Percentiles rank a stretch among this genome's conserved stretches.
These are phyloP conservation scores for Hapsidospora chrysogenum DNA, from an alignment of 495 filamentous ascomycete species.

Conservation along the genomic window DNA sequence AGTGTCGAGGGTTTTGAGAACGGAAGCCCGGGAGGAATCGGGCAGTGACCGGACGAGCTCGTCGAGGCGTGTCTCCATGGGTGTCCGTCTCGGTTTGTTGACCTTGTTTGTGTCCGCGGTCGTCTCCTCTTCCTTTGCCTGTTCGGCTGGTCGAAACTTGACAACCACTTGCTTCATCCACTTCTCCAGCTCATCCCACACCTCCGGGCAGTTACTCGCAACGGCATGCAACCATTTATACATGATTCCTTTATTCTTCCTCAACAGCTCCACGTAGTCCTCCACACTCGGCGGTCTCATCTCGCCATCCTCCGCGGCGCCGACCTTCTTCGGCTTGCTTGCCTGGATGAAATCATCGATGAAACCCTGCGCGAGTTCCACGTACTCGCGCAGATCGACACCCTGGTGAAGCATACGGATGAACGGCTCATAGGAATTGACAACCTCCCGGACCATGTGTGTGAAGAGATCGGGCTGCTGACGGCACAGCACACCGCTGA, in stretches of 20 bases:
- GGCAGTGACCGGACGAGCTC: constrained; percentile 27
- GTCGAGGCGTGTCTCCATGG: constrained; percentile 26
- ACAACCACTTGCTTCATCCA: constrained; percentile 22
- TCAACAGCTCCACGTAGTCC: constrained; percentile 41
- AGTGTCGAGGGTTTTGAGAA: constrained; percentile 27
- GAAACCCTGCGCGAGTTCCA: constrained; percentile 39
- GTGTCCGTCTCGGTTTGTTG: constrained; percentile 16
- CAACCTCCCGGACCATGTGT: constrained; percentile 32
- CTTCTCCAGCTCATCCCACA: constrained; percentile 29
- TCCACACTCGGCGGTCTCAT: constrained; percentile 32
- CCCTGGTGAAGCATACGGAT: constrained; percentile 46
- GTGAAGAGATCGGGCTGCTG: constrained; percentile 43
- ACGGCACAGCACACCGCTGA: constrained; percentile 38
- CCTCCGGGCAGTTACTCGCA: constrained; percentile 40
- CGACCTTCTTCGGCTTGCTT: constrained; percentile 15
- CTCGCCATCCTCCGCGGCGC: neutral
- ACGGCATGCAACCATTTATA: constrained; percentile 49
- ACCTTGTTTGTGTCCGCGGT: constrained; percentile 4
- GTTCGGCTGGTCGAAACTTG: constrained; percentile 26
- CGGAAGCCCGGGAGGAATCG: constrained; percentile 10
- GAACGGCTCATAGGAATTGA: constrained; percentile 46
- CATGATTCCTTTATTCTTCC: constrained; percentile 31
- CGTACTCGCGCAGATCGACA: constrained; percentile 41
- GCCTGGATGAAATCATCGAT: constrained; percentile 40
- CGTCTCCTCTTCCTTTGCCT: constrained; percentile 1